Evolutionary conservation across 805 yeast species (phyloP).

Genomic region (Nakazawaea sp.): DNA sequence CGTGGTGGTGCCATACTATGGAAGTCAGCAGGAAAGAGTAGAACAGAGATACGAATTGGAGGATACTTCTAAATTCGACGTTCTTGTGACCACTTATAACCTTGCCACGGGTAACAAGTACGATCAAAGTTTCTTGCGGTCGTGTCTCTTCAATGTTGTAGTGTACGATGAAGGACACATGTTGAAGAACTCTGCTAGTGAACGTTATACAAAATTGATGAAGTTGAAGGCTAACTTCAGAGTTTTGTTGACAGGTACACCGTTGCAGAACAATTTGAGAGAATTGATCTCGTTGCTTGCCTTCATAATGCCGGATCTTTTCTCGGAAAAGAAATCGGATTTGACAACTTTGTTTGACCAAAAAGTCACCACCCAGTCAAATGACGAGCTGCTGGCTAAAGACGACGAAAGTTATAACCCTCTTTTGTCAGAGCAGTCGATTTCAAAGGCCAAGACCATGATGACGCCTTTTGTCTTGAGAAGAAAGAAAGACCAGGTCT

Average conservation of each 20-base stretch:
- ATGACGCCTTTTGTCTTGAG: slow-evolving; percentile 96
- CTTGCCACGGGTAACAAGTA: slow-evolving; percentile 81
- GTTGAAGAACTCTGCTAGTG: slow-evolving; percentile 84
- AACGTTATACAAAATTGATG: slow-evolving; percentile 84
- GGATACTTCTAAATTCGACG: slow-evolving; percentile 60
- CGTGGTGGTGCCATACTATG: slow-evolving; percentile 89
- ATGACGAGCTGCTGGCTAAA: slow-evolving; percentile 19
- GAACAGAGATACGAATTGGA: slow-evolving; percentile 71
- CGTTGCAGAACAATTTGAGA: slow-evolving; percentile 85
- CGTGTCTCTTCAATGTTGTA: slow-evolving; percentile 73
- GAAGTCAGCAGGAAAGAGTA: slow-evolving; percentile 76
- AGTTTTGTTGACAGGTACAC: slow-evolving; percentile 90
- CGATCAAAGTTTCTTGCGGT: slow-evolving; percentile 73
- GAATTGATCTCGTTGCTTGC: slow-evolving; percentile 88
- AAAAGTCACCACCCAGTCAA: slow-evolving; percentile 54
- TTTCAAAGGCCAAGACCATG: slow-evolving; percentile 90
- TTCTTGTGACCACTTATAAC: slow-evolving; percentile 89
- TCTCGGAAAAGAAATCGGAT: slow-evolving; percentile 77
- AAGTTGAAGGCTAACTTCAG: slow-evolving; percentile 78
- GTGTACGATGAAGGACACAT: slow-evolving; percentile 98
- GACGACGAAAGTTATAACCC: slow-evolving; percentile 59
- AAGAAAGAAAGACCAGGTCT: slow-evolving; percentile 86
- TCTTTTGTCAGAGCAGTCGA: slow-evolving; percentile 83
- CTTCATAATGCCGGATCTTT: slow-evolving; percentile 80
- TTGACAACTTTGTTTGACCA: slow-evolving; percentile 80